Base-by-base conservation (phyloP, 2,329 filamentous ascomycete genomes). In the Penicillium sp. region DNA sequence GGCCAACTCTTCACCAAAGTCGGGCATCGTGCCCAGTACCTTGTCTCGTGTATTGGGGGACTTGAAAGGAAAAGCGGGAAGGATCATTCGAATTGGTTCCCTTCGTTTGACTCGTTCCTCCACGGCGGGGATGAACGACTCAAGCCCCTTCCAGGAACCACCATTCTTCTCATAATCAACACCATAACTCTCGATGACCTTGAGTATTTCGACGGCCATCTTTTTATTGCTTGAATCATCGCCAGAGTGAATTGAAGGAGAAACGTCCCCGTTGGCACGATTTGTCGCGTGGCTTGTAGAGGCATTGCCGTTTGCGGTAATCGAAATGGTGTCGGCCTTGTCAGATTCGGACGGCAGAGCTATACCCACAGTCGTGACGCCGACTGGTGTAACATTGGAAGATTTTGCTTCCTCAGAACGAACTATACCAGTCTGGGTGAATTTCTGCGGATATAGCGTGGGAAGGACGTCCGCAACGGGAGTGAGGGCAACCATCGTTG, bases 1-100 rank as follows among this genome's bases (percentile, higher is more conserved):
- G 3, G 74, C 73, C 25, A 77, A 47, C 35, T 75, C 70, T 49
- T 77, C 75, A 4, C 68, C 75, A n/a, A 73, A 63, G 42, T 77
- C 75, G 0, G 75, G 75, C 3, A 76, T 56, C 0, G 50, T 53
- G 2, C 74, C 67, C 14, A 68, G 48, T 5, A 70, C 68, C 50
- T 72, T 72, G 42, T 70, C 66, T 13, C 55, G 50, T 8, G 48
- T 33, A 45, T 68, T 68, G 9, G 64, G 63, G 2, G 64, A 67
- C 13, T 68, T 68, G 43, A 66, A 66, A 1, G 65, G 65, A 14
- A 67, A 68, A 10, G 65, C 65, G 2, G 65, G 65, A 8, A 68
- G 46, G 7, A 66, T 63, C 64, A 67, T 67, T n/a, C 61, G 62
- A 35, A 67, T 63, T 0, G 63, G 56, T 39, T 65, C 59, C 25